phyloP scores from a whole-genome alignment of 495 filamentous ascomycete genomes.

The Penicillium ochrochloron region DNA sequence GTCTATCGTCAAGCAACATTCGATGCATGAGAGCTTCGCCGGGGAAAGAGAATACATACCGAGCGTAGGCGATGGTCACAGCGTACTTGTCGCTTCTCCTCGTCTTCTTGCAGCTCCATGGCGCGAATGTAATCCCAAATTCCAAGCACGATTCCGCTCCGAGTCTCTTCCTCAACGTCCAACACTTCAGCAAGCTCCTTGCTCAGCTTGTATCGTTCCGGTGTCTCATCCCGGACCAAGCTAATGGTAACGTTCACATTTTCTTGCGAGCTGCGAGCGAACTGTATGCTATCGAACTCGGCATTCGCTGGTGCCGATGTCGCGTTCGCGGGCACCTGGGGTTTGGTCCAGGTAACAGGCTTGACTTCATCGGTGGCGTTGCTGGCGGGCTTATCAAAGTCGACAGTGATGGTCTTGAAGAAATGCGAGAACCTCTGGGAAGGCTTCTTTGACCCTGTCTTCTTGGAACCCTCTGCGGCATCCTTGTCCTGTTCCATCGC shows the following conservation, averaged over 20 bases:
- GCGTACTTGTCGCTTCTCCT: constrained; percentile 87
- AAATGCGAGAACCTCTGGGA: constrained; percentile 84
- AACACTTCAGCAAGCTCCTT: constrained; percentile 81
- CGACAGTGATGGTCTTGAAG: constrained; percentile 88
- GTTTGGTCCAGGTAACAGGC: constrained; percentile 75
- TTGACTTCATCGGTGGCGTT: constrained; percentile 59
- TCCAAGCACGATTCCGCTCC: constrained; percentile 82
- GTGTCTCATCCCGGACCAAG: constrained; percentile 80
- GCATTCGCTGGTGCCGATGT: constrained; percentile 52
- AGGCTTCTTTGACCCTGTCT: constrained; percentile 45
- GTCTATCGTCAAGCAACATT: background rate
- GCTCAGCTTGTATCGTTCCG: constrained; percentile 80
- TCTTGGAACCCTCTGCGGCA: constrained; percentile 42
- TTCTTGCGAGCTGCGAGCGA: constrained; percentile 89
- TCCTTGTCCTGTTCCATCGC: constrained; percentile 65
- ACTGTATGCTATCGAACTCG: constrained; percentile 90
- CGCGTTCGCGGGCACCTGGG: constrained; percentile 57
- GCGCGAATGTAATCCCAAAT: constrained; percentile 94
- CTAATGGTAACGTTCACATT: constrained; percentile 92
- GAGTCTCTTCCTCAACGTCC: constrained; percentile 84
- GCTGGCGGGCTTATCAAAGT: constrained; percentile 70
- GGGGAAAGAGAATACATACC: constrained; percentile 53
- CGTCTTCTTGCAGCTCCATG: constrained; percentile 86
- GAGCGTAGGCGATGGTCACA: constrained; percentile 81
- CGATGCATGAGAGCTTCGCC: background rate